Conservation (phyloP, 148 eudicot species). For the Vaccinium corymbosum region DNA sequence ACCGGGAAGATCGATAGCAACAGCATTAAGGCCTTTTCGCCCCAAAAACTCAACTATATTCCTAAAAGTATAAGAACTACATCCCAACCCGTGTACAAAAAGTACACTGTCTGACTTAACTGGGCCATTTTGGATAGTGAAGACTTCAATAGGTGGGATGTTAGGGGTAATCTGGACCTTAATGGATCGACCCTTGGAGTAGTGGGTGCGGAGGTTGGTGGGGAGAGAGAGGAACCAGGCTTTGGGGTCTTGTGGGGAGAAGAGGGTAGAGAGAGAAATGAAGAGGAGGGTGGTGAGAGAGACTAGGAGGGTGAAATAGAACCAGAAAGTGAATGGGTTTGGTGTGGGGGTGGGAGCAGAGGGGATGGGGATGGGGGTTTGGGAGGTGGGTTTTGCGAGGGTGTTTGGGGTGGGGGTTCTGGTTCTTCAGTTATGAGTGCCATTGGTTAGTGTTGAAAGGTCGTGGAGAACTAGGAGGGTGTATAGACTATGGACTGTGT, state of each 20-base stretch:
- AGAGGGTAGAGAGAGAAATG: slow-evolving; percentile 40
- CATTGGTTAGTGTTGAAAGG: slow-evolving; percentile 39
- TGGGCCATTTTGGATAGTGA: slow-evolving; percentile 59
- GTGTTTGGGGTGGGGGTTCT: slow-evolving; percentile 30
- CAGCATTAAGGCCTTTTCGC: slow-evolving; percentile 42
- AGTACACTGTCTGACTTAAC: slow-evolving; percentile 39
- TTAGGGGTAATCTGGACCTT: slow-evolving; percentile 60
- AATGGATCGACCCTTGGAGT: slow-evolving; percentile 54
- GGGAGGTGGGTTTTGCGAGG: slow-evolving; percentile 23
- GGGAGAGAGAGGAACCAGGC: slow-evolving; percentile 78
- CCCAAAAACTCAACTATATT: slow-evolving; percentile 50
- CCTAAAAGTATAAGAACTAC: slow-evolving; percentile 64
- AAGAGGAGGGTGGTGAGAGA: slow-evolving; percentile 57
- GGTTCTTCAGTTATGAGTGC: slow-evolving; percentile 69
- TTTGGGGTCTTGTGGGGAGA: slow-evolving; percentile 62
- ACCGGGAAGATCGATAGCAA: slow-evolving; percentile 82
- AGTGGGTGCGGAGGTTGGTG: slow-evolving; percentile 49
- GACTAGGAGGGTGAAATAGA: slow-evolving; percentile 58
- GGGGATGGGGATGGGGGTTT: slow-evolving; percentile 22
- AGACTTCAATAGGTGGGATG: slow-evolving; percentile 52
- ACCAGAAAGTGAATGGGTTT: slow-evolving; percentile 80
- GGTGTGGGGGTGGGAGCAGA: slow-evolving; percentile 9
- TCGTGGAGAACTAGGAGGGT: neutral
- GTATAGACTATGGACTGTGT: neutral
- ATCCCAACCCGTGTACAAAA: slow-evolving; percentile 77